These are phyloP conservation scores for Alternaria tenuissima DNA, from an alignment of 2,329 filamentous ascomycete genomes.

Conservation along the genomic window DNA sequence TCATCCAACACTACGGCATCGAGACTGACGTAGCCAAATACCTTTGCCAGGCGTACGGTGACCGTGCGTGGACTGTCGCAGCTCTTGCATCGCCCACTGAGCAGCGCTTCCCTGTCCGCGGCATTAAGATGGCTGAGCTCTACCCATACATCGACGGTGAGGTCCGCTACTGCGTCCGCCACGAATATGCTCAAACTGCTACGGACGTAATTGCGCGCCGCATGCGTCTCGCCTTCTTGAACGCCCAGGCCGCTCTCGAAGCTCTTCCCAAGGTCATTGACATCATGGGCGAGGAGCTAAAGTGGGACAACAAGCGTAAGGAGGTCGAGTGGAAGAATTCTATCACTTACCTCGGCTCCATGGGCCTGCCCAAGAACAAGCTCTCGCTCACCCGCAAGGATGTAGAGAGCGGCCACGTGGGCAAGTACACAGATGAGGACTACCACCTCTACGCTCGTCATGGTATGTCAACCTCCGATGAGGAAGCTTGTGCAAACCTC, in stretches of 20 bases:
- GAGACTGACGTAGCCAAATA: slow-evolving; percentile 94
- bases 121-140: slow-evolving; percentile 77
- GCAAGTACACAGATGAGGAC: slow-evolving; percentile 58
- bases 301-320: slow-evolving; percentile 77
- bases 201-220: slow-evolving; percentile 87
- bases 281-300: slow-evolving; percentile 84
- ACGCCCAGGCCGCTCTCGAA: slow-evolving; percentile 88
- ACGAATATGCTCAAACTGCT: slow-evolving; percentile 92
- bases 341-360: slow-evolving; percentile 65
- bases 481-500: slow-evolving; percentile 28
- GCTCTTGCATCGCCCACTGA: slow-evolving; percentile 79
- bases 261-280: slow-evolving; percentile 86
- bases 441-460: slow-evolving; percentile 60
- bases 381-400: slow-evolving; percentile 64
- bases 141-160: slow-evolving; percentile 95
- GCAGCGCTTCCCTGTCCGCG: slow-evolving; percentile 81
- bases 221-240: slow-evolving; percentile 87
- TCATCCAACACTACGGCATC: slow-evolving; percentile 91
- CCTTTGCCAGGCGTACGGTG: slow-evolving; percentile 85
- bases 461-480: slow-evolving; percentile 49
- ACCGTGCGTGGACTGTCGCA: slow-evolving; percentile 90
- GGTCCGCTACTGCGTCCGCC: slow-evolving; percentile 83
- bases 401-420: slow-evolving; percentile 62
- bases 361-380: slow-evolving; percentile 68
- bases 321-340: slow-evolving; percentile 82